phyloP scores from a whole-genome alignment of 1,284 basidiomycete species.

The Tilletiopsis washingtonensis region DNA sequence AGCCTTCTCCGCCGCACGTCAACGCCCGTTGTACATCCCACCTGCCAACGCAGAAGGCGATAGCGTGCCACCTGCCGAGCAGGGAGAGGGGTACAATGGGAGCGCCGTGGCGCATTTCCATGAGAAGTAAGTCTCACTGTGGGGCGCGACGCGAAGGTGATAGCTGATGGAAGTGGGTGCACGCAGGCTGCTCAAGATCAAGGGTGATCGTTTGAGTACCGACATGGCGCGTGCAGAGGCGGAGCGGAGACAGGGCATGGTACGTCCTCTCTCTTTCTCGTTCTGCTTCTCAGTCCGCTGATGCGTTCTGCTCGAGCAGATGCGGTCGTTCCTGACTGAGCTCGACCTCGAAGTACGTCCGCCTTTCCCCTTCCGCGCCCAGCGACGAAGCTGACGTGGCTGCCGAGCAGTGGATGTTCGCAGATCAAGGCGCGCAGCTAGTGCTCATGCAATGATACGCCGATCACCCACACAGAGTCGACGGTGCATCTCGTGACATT shows the following conservation, averaged over 20 bases:
- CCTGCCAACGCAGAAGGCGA: conserved; percentile 18
- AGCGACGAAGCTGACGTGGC: no score
- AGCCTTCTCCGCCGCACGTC: conserved; percentile 65
- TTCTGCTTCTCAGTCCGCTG: background rate
- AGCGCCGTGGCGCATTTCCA: conserved; percentile 76
- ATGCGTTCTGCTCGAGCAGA: conserved; percentile 5
- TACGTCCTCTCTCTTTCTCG: conserved; percentile 35
- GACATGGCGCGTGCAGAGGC: conserved; percentile 61
- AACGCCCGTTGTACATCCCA: conserved; percentile 60
- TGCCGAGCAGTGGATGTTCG: conserved; percentile 38
- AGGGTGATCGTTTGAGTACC: conserved; percentile 51
- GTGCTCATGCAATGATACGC: conserved; percentile 4
- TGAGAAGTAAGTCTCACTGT: conserved; percentile 55
- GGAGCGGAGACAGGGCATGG: conserved; percentile 63
- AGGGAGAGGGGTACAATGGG: conserved; percentile 47
- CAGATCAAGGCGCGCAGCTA: conserved; percentile 23
- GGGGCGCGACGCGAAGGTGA: background rate
- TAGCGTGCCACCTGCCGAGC: conserved; percentile 20
- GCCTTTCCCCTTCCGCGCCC: no score
- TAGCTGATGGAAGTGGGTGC: background rate
- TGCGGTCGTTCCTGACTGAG: conserved; percentile 27
- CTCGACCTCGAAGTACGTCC: conserved; percentile 32
- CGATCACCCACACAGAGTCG: no score
- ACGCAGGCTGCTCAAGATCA: conserved; percentile 14
- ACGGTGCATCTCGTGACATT: no score